Evolutionary conservation across 2,329 filamentous ascomycete genomes (phyloP).

Genomic region (Elsinoe perseae): DNA sequence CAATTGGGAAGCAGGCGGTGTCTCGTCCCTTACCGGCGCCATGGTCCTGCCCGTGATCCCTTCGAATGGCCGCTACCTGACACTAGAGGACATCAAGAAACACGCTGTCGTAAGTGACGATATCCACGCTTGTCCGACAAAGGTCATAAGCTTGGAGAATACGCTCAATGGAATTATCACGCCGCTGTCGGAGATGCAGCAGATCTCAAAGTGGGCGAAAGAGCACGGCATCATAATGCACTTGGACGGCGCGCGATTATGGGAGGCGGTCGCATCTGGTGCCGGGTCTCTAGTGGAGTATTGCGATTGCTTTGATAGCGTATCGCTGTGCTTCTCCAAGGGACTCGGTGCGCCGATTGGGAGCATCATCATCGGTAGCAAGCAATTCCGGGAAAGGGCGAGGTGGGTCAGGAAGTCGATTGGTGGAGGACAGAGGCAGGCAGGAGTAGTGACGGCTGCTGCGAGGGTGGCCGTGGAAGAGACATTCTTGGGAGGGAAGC

Average conservation of each 20-base stretch:
- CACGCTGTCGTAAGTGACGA: conserved; percentile 59
- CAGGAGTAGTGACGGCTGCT: conserved; percentile 67
- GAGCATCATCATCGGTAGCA: conserved; percentile 58
- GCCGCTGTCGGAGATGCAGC: conserved; percentile 62
- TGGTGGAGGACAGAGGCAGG: conserved; percentile 69
- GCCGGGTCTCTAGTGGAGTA: conserved; percentile 61
- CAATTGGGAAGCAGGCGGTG: conserved; percentile 60
- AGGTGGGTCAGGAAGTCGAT: conserved; percentile 74
- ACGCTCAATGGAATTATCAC: conserved; percentile 73
- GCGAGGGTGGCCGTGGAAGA: conserved; percentile 71
- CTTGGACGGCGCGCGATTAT: conserved; percentile 70
- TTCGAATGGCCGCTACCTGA: conserved; percentile 63
- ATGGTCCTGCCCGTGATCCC: conserved; percentile 60
- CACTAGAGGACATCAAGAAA: conserved; percentile 65
- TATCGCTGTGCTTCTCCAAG: conserved; percentile 75
- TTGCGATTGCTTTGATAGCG: conserved; percentile 61
- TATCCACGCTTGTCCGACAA: conserved; percentile 71
- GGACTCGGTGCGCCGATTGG: conserved; percentile 75
- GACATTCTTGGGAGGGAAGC: conserved; percentile 62
- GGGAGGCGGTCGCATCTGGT: conserved; percentile 69
- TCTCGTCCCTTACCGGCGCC: conserved; percentile 64
- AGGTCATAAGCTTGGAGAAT: conserved; percentile 77
- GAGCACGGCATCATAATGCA: conserved; percentile 61
- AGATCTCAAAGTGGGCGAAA: conserved; percentile 61
- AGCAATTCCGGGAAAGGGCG: conserved; percentile 55